Evolutionary conservation across 2,329 filamentous ascomycete species (phyloP), one percentile per base, ranked within the genome.

Genomic region (Penicillium thymicola): DNA sequence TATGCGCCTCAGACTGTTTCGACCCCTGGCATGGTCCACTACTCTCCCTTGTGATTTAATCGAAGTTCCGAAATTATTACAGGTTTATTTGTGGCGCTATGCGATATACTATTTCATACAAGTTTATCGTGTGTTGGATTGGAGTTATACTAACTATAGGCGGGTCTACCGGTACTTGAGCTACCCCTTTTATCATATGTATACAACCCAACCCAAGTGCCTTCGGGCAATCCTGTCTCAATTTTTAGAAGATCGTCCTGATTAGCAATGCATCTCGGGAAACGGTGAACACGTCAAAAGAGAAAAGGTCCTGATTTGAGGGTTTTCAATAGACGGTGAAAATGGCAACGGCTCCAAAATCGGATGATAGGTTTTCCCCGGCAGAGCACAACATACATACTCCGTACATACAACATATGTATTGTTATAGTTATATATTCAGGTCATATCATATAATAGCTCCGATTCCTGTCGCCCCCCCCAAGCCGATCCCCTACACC

Each of bases 1-100:
- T 54, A 40, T 38, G 30, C 34, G 50, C 54, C 36, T 50, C 50
- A 47, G 50, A 54, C 49, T 42, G 36, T 57, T 44, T 57, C 54
- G 50, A 25, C 37, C 54, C 54, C 54, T 57, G 43, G 43, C 25
- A 18, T 44, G 30, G 41, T 42, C 45, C 46, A 54, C 38, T 41
- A 11, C 8, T 18, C 5, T 32, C 53, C 46, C 37, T 51, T 16
- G 13, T 28, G 14, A 30, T 50, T 41, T 49, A 36, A 16, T 9
- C 37, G 38, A 49, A n/a, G 41, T 16, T 18, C 45, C 30, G 6
- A 30, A 32, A 25, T 8, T 41, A 28, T 10, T 13, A 14, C 25
- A 16, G 34, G 23, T 44, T 36, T 25, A 23, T 36, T 25, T 48
- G 40, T 27, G 49, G 38, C 27, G 40, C 11, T 18, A 11, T 36